Base-by-base conservation (phyloP, 352 stramenopile genomes). In the Phytophthora uliginosa region DNA sequence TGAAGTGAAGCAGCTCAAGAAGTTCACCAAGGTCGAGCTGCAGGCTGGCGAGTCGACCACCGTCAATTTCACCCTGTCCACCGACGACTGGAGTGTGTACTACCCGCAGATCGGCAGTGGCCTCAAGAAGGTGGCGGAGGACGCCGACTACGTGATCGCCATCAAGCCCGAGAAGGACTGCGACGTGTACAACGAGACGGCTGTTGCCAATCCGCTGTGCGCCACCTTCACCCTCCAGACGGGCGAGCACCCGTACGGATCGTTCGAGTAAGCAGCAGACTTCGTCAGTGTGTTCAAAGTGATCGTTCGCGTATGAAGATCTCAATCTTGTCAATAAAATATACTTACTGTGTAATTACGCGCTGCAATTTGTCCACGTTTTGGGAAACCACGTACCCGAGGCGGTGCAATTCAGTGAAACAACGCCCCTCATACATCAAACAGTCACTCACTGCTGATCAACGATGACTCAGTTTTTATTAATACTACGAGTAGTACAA, bases 1-100 rank as follows among this genome's bases (percentile, higher is more conserved):
- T 1, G 88, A 95, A 55, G 81, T 92, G 55, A 96, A 95, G 78
- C 78, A 88, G 61, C 82, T 97, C 24, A 91, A 92, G 64, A 85
- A 87, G 53, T 96, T 95, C 59, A 68, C 75, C 15, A 96, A 96
- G 77, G 78, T 97, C 38, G 60, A 81, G 3, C 68, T 95, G 47
- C 36, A 72, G 53, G 69, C 85, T 0, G 79, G 82, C 2, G 68
- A 82, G 38, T 71, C 74, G 9, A 73, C 67, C 18, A 70, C 66
- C 9, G 74, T 87, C 4, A 74, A 69, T 17, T 86, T 88, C 56
- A 78, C 69, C 13, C 61, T 92, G 26, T 81, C 75, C 28, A 71
- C 59, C 1, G 74, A 79, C 10, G 84, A 93, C 63, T 90, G 81
- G 83, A 86, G 82, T 40, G 79, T 91, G 10, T 87, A 85, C 50